Percentiles rank a stretch among this genome's conserved stretches.
phyloP scores from a whole-genome alignment of 306 rosid genomes.

The Cicer cuneatum region DNA sequence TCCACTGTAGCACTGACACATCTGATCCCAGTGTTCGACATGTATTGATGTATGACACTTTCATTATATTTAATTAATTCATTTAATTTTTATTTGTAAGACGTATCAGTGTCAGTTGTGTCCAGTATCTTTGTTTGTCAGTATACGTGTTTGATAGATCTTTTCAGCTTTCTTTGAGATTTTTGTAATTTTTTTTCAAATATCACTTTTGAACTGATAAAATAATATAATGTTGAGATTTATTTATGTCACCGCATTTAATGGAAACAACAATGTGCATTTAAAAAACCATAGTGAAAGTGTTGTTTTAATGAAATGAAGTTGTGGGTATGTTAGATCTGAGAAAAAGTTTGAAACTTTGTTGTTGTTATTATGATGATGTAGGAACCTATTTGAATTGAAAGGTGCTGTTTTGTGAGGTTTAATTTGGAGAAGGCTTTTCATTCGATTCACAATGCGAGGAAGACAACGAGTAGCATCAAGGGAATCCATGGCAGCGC shows the following conservation, averaged over 20 bases:
- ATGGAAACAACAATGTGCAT: conserved; percentile 43
- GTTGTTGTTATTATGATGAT: conserved; percentile 27
- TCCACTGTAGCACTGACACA: neutral
- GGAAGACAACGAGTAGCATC: conserved; percentile 71
- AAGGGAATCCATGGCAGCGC: conserved; percentile 50
- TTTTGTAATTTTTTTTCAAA: conserved; percentile 23
- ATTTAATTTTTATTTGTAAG: too few relatives aligned
- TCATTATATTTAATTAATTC: too few relatives aligned
- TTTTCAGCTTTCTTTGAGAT: conserved; percentile 17
- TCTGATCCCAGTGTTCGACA: neutral
- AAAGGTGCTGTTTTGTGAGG: conserved; percentile 20
- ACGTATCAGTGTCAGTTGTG: too few relatives aligned
- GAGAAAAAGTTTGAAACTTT: conserved; percentile 35
- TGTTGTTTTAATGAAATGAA: conserved; percentile 24
- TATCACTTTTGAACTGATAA: conserved; percentile 11
- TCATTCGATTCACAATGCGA: conserved; percentile 59
- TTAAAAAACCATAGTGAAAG: conserved; percentile 1
- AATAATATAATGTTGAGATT: conserved; percentile 15
- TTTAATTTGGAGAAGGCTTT: conserved; percentile 45
- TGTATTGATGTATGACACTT: too few relatives aligned
- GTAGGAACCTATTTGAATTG: conserved; percentile 40
- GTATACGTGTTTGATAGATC: too few relatives aligned
- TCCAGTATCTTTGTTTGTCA: too few relatives aligned
- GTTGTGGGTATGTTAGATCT: conserved; percentile 44
- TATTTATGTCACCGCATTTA: conserved; percentile 4